phyloP scores from a whole-genome alignment of 768 basidiomycete genomes.

The Tulasnella sp. region DNA sequence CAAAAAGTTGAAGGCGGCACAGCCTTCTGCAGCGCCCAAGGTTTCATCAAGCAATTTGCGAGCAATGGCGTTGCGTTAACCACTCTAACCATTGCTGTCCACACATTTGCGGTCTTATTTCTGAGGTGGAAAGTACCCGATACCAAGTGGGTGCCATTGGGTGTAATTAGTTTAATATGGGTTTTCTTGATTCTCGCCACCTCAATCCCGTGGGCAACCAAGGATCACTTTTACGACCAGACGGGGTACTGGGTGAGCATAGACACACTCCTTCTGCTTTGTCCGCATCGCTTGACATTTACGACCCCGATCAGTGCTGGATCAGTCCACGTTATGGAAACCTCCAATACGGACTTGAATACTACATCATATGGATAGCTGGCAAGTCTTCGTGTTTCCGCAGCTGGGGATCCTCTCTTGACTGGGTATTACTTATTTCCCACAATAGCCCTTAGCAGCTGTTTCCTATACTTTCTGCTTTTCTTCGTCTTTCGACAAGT shows the following conservation, averaged over 20 bases:
- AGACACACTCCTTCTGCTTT: too few species aligned
- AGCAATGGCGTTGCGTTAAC: conserved; percentile 43
- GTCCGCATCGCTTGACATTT: too few species aligned
- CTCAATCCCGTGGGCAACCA: not conserved
- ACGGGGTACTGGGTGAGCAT: not conserved
- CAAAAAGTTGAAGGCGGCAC: conserved; percentile 37
- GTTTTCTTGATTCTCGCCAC: conserved; percentile 37
- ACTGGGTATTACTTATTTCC: too few species aligned
- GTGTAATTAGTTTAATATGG: conserved; percentile 42
- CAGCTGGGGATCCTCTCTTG: too few species aligned
- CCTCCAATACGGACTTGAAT: conserved; percentile 48
- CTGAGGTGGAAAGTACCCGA: conserved; percentile 35
- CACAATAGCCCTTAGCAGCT: too few species aligned
- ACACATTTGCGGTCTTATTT: conserved; percentile 42
- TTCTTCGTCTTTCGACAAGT: too few species aligned
- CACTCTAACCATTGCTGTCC: conserved; percentile 39
- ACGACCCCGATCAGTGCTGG: conserved; percentile 49
- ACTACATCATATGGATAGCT: conserved; percentile 52
- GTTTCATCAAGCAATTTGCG: conserved; percentile 40
- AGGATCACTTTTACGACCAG: not conserved
- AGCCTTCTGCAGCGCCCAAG: conserved; percentile 39
- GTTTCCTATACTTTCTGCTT: too few species aligned
- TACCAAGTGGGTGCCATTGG: conserved; percentile 36
- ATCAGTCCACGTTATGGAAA: conserved; percentile 38
- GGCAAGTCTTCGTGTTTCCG: too few species aligned